Percentiles rank a stretch among this genome's conserved stretches.
These are phyloP conservation scores for Aspergillus bertholletiae DNA, from an alignment of 495 filamentous ascomycete species.

Conservation along the genomic window DNA sequence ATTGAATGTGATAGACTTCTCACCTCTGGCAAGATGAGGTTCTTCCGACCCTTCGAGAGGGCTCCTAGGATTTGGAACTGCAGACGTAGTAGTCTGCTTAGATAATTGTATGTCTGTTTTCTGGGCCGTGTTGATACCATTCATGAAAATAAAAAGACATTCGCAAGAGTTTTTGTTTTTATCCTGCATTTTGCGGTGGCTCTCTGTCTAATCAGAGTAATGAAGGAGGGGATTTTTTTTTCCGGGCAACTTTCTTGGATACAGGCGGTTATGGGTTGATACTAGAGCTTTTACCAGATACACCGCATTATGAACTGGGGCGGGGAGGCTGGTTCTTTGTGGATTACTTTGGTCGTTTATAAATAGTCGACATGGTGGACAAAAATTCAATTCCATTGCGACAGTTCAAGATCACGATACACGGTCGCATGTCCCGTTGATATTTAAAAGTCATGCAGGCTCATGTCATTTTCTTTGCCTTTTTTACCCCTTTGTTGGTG, in stretches of 20 bases:
- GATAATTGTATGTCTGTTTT: slow-evolving; percentile 41
- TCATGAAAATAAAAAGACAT: slow-evolving; percentile 45
- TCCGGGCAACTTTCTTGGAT: background rate
- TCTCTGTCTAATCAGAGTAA: background rate
- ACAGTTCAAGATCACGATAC: too few relatives aligned
- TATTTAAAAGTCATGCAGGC: too few relatives aligned
- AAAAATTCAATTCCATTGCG: too few relatives aligned
- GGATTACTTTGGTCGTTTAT: too few relatives aligned
- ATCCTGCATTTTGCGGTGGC: background rate
- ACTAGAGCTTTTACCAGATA: too few relatives aligned
- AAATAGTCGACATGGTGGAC: too few relatives aligned
- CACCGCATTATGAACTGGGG: too few relatives aligned
- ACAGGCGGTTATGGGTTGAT: background rate
- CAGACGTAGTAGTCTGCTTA: slow-evolving; percentile 26
- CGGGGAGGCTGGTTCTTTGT: too few relatives aligned
- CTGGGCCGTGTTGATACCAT: slow-evolving; percentile 48
- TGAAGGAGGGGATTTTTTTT: background rate
- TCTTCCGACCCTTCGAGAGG: slow-evolving; percentile 21
- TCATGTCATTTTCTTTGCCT: too few relatives aligned
- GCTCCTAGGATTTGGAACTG: slow-evolving; percentile 31
- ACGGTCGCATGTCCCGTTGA: too few relatives aligned
- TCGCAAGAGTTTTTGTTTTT: slow-evolving; percentile 4
- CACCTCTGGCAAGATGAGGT: slow-evolving; percentile 19
- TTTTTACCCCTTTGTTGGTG: too few relatives aligned
- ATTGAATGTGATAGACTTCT: slow-evolving; percentile 36